phyloP scores from a whole-genome alignment of 768 basidiomycete species.

The Vararia minispora region DNA sequence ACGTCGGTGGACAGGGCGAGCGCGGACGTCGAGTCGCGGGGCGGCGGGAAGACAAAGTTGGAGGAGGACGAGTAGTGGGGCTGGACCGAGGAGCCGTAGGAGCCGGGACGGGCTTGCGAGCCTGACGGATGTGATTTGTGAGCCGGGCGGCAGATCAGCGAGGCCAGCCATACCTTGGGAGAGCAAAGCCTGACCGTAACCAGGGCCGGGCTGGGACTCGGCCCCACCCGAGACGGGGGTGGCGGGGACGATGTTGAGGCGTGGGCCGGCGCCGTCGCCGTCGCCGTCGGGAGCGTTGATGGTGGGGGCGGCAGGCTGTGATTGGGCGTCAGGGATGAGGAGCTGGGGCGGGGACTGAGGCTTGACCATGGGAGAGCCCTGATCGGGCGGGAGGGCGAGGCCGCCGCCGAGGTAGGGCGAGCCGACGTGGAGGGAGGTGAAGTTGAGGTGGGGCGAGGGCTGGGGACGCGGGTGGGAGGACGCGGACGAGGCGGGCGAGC shows the following conservation, averaged over 20 bases:
- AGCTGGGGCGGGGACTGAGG: conserved; percentile 55
- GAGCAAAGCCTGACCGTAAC: conserved; percentile 44
- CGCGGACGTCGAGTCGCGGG: conserved; percentile 1
- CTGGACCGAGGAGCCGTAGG: conserved; percentile 7
- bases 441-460: conserved; percentile 44
- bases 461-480: conserved; percentile 42
- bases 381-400: conserved; percentile 32
- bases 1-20: conserved; percentile 2
- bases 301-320: conserved; percentile 27
- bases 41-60: conserved; percentile 13
- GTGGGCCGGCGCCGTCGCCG: conserved; percentile 42
- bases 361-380: conserved; percentile 31
- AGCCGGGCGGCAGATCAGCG: conserved; percentile 13
- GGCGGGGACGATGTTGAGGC: conserved; percentile 72
- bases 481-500: conserved; percentile 56
- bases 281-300: conserved; percentile 56
- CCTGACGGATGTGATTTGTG: conserved; percentile 10
- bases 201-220: conserved; percentile 31
- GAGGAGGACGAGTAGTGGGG: too few species aligned
- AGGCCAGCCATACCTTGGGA: conserved; percentile 36
- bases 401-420: conserved; percentile 45
- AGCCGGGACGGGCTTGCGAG: conserved; percentile 8
- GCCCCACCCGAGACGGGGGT: conserved; percentile 65
- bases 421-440: conserved; percentile 49
- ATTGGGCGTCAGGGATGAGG: conserved; percentile 43